Evolutionary conservation across 495 filamentous ascomycete genomes (phyloP).

Genomic region (Tetracladium marchalianum): DNA sequence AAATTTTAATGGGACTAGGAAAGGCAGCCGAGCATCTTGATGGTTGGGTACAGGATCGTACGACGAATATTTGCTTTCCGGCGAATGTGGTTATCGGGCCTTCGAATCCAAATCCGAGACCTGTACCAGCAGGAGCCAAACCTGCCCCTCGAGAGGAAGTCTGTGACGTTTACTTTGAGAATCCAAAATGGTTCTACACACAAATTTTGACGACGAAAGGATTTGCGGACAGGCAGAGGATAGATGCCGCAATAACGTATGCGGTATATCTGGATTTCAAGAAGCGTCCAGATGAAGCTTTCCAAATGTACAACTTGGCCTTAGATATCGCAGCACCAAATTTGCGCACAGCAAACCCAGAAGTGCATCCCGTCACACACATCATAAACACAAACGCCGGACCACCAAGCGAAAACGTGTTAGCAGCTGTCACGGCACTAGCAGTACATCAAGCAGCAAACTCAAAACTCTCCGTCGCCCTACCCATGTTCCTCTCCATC

Average conservation of each 20-base stretch:
- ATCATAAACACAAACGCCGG: slow-evolving; percentile 43
- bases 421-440: slow-evolving; percentile 64
- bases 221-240: slow-evolving; percentile 59
- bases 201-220: slow-evolving; percentile 68
- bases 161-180: slow-evolving; percentile 51
- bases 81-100: slow-evolving; percentile 64
- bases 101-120: slow-evolving; percentile 71
- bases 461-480: slow-evolving; percentile 49
- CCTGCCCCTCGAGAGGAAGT: slow-evolving; percentile 59
- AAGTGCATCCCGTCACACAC: slow-evolving; percentile 51
- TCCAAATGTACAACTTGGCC: slow-evolving; percentile 61
- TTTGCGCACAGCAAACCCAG: slow-evolving; percentile 30
- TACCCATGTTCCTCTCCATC: slow-evolving; percentile 81
- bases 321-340: slow-evolving; percentile 50
- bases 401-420: slow-evolving; percentile 56
- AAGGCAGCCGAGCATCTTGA: slow-evolving; percentile 72
- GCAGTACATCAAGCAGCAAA: slow-evolving; percentile 65
- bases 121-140: slow-evolving; percentile 48
- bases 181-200: slow-evolving; percentile 64
- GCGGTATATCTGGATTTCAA: slow-evolving; percentile 79
- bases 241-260: slow-evolving; percentile 72
- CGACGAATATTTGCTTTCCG: slow-evolving; percentile 54
- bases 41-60: slow-evolving; percentile 61
- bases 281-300: slow-evolving; percentile 45
- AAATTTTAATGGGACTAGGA: slow-evolving; percentile 65